These are phyloP conservation scores for Globisporangium solare DNA, from an alignment of 352 stramenopile species.

Conservation along the genomic window DNA sequence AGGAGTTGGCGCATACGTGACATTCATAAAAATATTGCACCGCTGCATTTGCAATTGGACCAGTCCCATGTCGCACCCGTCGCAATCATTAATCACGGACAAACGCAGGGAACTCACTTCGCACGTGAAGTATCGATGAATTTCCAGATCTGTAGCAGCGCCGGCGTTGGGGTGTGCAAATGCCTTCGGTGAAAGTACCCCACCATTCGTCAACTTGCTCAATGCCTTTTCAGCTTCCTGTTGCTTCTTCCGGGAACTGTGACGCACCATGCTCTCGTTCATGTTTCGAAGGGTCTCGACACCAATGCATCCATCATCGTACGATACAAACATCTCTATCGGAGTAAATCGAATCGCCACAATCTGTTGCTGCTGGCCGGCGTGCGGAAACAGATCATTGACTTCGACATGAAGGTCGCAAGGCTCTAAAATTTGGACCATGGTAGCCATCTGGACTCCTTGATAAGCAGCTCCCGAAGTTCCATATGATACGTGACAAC, in stretches of 20 bases:
- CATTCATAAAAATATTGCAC: constrained; percentile 73
- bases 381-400: constrained; percentile 61
- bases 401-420: constrained; percentile 63
- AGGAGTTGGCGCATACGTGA: constrained; percentile 37
- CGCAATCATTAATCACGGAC: constrained; percentile 84
- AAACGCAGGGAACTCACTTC: constrained; percentile 61
- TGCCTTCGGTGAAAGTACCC: constrained; percentile 15
- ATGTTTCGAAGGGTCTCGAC: constrained; percentile 43
- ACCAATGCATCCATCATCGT: constrained; percentile 65
- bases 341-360: constrained; percentile 64
- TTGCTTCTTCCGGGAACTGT: constrained; percentile 16
- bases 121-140: constrained; percentile 76
- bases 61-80: constrained; percentile 83
- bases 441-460: constrained; percentile 23
- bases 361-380: constrained; percentile 69
- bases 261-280: constrained; percentile 21
- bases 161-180: constrained; percentile 2
- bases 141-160: constrained; percentile 24
- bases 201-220: not conserved
- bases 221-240: not conserved
- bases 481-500: constrained; percentile 41
- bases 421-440: constrained; percentile 79
- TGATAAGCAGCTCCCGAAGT: constrained; percentile 8
- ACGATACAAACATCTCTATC: constrained; percentile 76
- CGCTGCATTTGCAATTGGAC: constrained; percentile 66